These are phyloP conservation scores for Ceratocystis albifundus DNA, from an alignment of 2,329 filamentous ascomycete genomes.

Conservation along the genomic window DNA sequence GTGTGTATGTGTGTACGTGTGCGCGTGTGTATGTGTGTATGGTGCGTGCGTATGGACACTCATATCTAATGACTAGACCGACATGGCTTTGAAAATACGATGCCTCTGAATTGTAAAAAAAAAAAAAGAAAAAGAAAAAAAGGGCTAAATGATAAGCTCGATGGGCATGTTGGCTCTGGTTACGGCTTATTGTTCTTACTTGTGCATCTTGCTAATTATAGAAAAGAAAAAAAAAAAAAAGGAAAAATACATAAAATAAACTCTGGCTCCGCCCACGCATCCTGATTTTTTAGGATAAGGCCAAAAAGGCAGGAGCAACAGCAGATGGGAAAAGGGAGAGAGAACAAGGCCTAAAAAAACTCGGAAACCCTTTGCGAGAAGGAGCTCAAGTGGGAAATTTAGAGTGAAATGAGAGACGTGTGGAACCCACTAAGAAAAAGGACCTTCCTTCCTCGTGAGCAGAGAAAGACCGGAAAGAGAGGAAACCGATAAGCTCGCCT, in stretches of 20 bases:
- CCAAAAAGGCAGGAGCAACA: too few relatives aligned
- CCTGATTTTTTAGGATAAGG: too few relatives aligned
- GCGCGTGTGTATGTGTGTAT: neutral
- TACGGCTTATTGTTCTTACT: constrained; percentile 3
- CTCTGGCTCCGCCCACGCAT: too few relatives aligned
- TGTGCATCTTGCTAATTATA: neutral
- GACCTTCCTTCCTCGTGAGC: neutral
- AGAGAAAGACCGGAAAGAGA: too few relatives aligned
- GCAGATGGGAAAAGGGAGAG: neutral
- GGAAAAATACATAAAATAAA: too few relatives aligned
- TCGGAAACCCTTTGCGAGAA: neutral
- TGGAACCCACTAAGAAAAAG: neutral
- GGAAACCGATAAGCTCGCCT: too few relatives aligned
- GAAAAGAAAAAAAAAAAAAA: neutral
- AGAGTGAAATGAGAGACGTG: neutral
- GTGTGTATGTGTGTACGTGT: neutral
- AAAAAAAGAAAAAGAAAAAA: neutral
- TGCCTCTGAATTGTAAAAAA: neutral
- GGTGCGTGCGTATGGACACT: too few relatives aligned
- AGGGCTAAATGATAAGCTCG: neutral
- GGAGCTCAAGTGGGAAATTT: neutral
- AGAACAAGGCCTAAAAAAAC: neutral
- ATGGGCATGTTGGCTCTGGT: neutral
- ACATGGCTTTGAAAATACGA: constrained; percentile 3
- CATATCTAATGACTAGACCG: neutral